Conservation (phyloP, 768 basidiomycete species). For the Hebeloma cylindrosporum region DNA sequence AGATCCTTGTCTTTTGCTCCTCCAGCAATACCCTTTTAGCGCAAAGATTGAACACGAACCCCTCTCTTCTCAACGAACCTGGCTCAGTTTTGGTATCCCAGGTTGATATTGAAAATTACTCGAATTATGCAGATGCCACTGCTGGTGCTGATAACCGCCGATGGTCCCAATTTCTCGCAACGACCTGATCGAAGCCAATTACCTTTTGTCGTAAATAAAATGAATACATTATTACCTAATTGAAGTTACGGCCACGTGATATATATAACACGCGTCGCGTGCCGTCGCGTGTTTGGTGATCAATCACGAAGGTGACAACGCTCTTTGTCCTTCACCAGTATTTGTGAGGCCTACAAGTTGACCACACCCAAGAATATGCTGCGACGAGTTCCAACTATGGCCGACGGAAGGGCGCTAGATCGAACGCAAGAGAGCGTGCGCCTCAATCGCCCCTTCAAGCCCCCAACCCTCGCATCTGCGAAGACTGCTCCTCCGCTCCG, state of each 20-base stretch:
- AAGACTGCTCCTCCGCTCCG: slow-evolving; percentile 65
- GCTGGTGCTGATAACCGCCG: slow-evolving; percentile 39
- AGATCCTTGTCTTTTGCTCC: slow-evolving; percentile 60
- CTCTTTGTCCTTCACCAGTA: no score
- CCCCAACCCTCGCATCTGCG: slow-evolving; percentile 52
- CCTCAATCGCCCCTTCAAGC: slow-evolving; percentile 79
- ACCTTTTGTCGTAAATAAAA: no score
- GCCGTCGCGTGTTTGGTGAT: background rate
- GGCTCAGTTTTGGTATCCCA: slow-evolving; percentile 51
- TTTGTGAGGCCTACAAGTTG: background rate
- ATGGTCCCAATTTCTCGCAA: slow-evolving; percentile 35
- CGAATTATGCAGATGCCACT: slow-evolving; percentile 58
- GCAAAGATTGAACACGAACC: slow-evolving; percentile 51
- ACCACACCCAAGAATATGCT: slow-evolving; percentile 47
- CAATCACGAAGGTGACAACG: no score
- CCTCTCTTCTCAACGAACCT: slow-evolving; percentile 42
- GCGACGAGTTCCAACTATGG: slow-evolving; percentile 64
- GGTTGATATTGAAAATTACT: slow-evolving; percentile 57
- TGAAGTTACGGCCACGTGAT: slow-evolving; percentile 18
- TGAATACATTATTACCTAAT: background rate
- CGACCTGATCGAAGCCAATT: no score
- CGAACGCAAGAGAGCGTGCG: slow-evolving; percentile 70
- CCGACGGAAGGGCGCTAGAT: slow-evolving; percentile 67
- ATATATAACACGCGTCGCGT: slow-evolving; percentile 15
- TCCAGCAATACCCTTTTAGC: slow-evolving; percentile 46